Evolutionary conservation across 345 rosid species (phyloP).

Genomic region (Eucalyptus regnans): DNA sequence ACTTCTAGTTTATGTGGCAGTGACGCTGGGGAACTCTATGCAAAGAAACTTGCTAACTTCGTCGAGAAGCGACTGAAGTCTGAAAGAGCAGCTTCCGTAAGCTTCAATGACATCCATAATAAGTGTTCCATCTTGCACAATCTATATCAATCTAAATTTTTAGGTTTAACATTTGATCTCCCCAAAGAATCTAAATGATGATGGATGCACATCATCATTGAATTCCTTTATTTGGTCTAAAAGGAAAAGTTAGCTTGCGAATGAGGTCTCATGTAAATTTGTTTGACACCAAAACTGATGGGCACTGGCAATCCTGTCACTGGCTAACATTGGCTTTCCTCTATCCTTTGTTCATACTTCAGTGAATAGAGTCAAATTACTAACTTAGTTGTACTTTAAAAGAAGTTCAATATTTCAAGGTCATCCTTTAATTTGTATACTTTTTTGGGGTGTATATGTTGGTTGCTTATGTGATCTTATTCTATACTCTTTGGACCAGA

Average conservation of each 20-base stretch:
- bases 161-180: background rate
- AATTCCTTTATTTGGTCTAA: background rate
- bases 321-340: background rate
- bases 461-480: background rate
- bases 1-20: constrained; percentile 15
- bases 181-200: background rate
- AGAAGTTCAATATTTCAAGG: background rate
- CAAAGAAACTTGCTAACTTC: constrained; percentile 82
- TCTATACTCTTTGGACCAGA: constrained; percentile 22
- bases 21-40: constrained; percentile 79
- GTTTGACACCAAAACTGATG: background rate
- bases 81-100: constrained; percentile 98
- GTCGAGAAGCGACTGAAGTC: constrained; percentile 86
- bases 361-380: background rate
- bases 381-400: background rate
- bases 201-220: background rate
- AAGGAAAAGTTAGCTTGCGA: background rate
- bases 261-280: background rate
- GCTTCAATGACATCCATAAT: constrained; percentile 3
- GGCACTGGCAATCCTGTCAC: background rate
- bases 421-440: background rate
- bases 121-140: background rate
- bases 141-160: background rate
- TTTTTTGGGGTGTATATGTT: background rate
- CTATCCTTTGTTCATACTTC: background rate